Conservation (phyloP, 2,329 filamentous ascomycete genomes). For the Trichoderma harzianum region DNA sequence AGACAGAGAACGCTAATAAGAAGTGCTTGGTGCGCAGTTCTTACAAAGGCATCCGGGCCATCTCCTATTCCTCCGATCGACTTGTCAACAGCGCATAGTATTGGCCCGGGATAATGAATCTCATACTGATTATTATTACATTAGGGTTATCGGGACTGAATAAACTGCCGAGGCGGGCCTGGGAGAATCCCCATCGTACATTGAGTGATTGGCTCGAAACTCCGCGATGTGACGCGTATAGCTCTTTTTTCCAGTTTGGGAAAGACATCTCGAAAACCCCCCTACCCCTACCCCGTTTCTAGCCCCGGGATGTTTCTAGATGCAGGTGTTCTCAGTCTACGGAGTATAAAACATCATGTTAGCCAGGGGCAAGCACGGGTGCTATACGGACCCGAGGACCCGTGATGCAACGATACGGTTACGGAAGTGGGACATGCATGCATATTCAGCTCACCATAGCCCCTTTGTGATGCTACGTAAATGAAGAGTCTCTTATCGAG, state of each 20-base stretch:
- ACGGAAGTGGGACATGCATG: neutral
- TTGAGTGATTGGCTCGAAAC: neutral
- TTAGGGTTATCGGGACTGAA: neutral
- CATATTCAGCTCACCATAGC: neutral
- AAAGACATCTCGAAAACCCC: neutral
- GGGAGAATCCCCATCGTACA: neutral
- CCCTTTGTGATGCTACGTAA: neutral
- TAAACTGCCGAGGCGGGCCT: neutral
- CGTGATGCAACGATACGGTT: neutral
- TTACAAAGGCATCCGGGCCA: neutral
- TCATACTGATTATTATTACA: neutral
- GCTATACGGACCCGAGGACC: neutral
- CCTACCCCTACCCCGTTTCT: neutral
- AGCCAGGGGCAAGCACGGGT: neutral
- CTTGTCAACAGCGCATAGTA: neutral
- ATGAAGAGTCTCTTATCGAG: neutral
- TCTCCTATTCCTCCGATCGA: neutral
- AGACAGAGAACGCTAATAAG: neutral
- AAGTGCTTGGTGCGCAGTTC: neutral
- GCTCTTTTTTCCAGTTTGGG: neutral
- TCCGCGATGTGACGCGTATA: neutral
- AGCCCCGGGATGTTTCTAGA: neutral
- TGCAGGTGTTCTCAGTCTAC: neutral
- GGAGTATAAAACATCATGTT: neutral
- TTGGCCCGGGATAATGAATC: neutral